These are phyloP conservation scores for Solanum sejunctum DNA, from an alignment of 257 asterid species.

Conservation along the genomic window DNA sequence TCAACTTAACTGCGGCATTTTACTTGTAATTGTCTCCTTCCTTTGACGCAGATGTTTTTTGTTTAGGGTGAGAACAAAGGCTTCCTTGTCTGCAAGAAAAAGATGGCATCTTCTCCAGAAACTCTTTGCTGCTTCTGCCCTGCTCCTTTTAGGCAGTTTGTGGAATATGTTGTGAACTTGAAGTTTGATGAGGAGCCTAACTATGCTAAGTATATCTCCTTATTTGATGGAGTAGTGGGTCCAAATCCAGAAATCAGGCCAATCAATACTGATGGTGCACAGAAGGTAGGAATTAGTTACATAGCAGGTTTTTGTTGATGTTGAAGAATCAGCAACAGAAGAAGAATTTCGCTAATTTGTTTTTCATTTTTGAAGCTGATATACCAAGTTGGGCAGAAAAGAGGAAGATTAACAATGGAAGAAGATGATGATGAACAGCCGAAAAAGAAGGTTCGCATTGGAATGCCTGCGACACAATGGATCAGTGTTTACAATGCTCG, in stretches of 20 bases:
- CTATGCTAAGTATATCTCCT: conserved; percentile 39
- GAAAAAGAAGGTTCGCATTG: conserved; percentile 43
- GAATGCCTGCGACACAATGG: conserved; percentile 60
- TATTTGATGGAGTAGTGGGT: conserved; percentile 46
- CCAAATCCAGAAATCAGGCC: conserved; percentile 49
- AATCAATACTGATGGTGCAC: conserved; percentile 53
- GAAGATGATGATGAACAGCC: conserved; percentile 42
- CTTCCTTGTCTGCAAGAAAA: conserved; percentile 49
- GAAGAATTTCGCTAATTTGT: background rate
- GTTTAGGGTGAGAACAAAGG: conserved; percentile 47
- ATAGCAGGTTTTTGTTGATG: background rate
- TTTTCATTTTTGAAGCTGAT: conserved; percentile 19
- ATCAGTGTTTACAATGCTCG: conserved; percentile 50
- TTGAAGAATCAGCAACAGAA: background rate
- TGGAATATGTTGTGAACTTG: conserved; percentile 40
- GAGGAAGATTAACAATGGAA: conserved; percentile 39
- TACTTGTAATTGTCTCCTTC: background rate
- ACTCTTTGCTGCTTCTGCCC: conserved; percentile 44
- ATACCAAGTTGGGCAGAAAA: conserved; percentile 45
- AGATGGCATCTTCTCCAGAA: conserved; percentile 53
- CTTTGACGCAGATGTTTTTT: background rate
- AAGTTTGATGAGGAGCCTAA: conserved; percentile 56
- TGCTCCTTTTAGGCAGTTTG: conserved; percentile 35
- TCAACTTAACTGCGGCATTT: background rate
- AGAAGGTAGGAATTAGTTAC: conserved; percentile 37